phyloP scores from a whole-genome alignment of 2,329 filamentous ascomycete genomes.

The Xylaria hypoxylon region DNA sequence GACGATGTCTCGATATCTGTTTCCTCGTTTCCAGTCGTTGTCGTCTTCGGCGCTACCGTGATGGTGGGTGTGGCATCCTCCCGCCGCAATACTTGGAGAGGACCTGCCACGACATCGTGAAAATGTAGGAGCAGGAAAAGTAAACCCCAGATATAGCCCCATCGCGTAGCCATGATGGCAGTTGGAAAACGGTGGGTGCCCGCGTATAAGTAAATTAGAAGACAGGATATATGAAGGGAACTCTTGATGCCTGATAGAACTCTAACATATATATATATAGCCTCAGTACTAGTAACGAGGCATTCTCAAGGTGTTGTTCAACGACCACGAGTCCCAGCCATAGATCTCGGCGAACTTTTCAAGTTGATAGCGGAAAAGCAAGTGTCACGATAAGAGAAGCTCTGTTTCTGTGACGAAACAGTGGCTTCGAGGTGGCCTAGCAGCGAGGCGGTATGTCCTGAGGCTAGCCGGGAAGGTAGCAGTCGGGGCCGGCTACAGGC shows the following conservation, averaged over 20 bases:
- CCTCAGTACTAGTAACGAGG: constrained; percentile 32
- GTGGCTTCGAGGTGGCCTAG: constrained; percentile 12
- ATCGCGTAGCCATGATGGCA: constrained; percentile 52
- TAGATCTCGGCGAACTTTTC: constrained; percentile 3
- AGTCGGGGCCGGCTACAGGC: constrained; percentile 24
- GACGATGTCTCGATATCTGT: constrained; percentile 34
- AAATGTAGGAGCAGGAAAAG: constrained; percentile 56
- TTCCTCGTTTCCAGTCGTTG: constrained; percentile 34
- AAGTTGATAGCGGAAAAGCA: constrained; percentile 5
- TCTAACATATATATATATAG: constrained; percentile 34
- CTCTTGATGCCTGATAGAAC: constrained; percentile 30
- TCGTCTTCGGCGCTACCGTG: constrained; percentile 41
- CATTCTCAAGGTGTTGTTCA: constrained; percentile 39
- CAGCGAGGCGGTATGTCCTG: constrained; percentile 13
- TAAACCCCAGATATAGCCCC: constrained; percentile 53
- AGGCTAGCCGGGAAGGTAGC: constrained; percentile 22
- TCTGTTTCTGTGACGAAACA: constrained; percentile 7
- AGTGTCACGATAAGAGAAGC: constrained; percentile 5
- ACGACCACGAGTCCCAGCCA: constrained; percentile 24
- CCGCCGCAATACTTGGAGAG: constrained; percentile 50
- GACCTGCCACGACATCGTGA: constrained; percentile 54
- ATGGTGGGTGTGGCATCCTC: constrained; percentile 50
- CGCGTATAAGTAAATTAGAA: constrained; percentile 5
- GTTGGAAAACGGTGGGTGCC: background rate
- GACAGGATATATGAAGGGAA: constrained; percentile 23